Conservation (phyloP, 257 asterid species). For the Solanum dulcamara region DNA sequence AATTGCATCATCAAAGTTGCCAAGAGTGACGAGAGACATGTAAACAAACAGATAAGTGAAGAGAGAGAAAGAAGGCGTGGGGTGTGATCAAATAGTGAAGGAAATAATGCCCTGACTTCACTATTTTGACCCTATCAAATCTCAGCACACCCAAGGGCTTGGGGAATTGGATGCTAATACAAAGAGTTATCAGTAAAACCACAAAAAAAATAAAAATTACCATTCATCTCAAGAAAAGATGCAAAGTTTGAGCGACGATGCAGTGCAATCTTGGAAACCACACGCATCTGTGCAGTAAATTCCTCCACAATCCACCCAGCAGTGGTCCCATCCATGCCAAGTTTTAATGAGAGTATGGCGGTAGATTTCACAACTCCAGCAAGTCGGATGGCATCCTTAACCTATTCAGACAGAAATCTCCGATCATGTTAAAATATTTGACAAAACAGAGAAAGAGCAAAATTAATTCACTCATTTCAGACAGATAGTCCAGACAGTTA, state of each 20-base stretch:
- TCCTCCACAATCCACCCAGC: conserved; percentile 87
- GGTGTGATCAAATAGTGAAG: neutral
- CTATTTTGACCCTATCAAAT: neutral
- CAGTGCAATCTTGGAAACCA: conserved; percentile 88
- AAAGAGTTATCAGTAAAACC: neutral
- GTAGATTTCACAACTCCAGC: conserved; percentile 91
- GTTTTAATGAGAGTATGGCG: conserved; percentile 49
- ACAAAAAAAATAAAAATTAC: conserved; percentile 19
- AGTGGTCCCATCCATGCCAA: conserved; percentile 77
- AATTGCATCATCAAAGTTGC: neutral
- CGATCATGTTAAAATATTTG: neutral
- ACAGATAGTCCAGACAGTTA: conserved; percentile 20
- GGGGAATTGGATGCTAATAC: neutral
- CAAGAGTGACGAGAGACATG: neutral
- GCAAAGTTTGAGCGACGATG: conserved; percentile 91
- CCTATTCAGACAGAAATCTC: conserved; percentile 31
- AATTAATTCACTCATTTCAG: neutral
- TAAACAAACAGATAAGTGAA: neutral
- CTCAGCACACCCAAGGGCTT: neutral
- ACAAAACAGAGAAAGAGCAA: neutral
- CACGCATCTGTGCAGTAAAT: conserved; percentile 93
- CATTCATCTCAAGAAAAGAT: conserved; percentile 69
- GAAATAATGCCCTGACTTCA: neutral
- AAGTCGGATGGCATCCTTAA: conserved; percentile 87
- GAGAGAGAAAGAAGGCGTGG: neutral